phyloP scores from a whole-genome alignment of 177 flowering plant species.

The Vitis hybrid region DNA sequence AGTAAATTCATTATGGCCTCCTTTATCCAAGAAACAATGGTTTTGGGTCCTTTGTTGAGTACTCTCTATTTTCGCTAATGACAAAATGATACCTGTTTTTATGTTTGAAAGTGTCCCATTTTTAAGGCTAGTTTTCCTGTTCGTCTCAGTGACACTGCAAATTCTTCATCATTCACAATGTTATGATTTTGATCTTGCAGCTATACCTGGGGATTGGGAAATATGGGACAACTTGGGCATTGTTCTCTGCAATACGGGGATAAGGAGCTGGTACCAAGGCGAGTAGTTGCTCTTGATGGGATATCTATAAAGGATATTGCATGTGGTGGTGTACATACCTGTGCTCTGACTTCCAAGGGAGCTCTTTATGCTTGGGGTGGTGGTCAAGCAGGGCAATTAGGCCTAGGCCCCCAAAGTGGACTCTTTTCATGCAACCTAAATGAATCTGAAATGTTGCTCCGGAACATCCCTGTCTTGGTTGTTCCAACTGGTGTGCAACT shows the following conservation, averaged over 20 bases:
- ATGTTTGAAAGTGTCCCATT: no score
- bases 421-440: slow-evolving; percentile 61
- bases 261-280: slow-evolving; percentile 91
- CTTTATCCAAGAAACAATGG: no score
- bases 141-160: background rate
- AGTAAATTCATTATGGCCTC: no score
- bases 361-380: slow-evolving; percentile 99
- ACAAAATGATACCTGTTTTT: no score
- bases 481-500: slow-evolving; percentile 72
- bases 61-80: no score
- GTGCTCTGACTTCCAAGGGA: slow-evolving; percentile 77
- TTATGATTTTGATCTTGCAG: slow-evolving; percentile 37
- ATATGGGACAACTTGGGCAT: slow-evolving; percentile 97
- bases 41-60: no score
- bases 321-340: slow-evolving; percentile 97
- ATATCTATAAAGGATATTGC: slow-evolving; percentile 60
- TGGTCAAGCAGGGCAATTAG: slow-evolving; percentile 88
- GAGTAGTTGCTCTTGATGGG: slow-evolving; percentile 87
- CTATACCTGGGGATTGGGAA: slow-evolving; percentile 95
- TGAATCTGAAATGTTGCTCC: slow-evolving; percentile 61
- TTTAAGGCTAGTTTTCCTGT: background rate
- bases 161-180: background rate
- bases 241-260: slow-evolving; percentile 86
- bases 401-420: slow-evolving; percentile 84
- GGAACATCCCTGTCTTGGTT: slow-evolving; percentile 78